Evolutionary conservation across 148 eudicot genomes (phyloP).

Genomic region (Diospyros kaki): DNA sequence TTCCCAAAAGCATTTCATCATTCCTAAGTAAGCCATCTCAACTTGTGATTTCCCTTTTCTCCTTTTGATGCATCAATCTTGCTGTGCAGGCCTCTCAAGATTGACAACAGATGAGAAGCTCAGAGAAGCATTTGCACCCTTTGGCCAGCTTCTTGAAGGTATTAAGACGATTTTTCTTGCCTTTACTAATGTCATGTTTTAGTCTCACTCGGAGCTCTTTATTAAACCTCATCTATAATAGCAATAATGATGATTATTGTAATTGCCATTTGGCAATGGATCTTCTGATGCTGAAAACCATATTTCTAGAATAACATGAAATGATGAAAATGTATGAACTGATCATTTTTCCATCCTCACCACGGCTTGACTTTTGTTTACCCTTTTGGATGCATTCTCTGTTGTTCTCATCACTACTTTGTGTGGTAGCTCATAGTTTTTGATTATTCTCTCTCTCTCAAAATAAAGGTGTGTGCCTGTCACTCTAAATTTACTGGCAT

Average conservation of each 20-base stretch:
- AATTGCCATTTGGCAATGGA: not conserved
- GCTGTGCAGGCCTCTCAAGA: constrained; percentile 71
- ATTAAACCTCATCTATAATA: not conserved
- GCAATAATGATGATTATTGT: not conserved
- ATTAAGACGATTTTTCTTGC: not conserved
- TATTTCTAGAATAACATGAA: not conserved
- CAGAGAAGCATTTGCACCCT: constrained; percentile 66
- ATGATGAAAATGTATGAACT: not conserved
- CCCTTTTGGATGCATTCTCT: not conserved
- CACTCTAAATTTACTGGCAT: not conserved
- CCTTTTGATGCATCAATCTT: not conserved
- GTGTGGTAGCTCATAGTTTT: not conserved
- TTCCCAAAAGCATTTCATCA: no score
- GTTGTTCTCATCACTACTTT: not conserved
- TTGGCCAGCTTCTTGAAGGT: constrained; percentile 82
- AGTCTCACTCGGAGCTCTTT: not conserved
- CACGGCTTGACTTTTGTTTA: not conserved
- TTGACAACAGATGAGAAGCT: constrained; percentile 85
- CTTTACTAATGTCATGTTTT: not conserved
- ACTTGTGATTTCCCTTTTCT: not conserved
- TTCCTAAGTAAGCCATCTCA: no score
- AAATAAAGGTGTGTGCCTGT: not conserved
- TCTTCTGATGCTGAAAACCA: not conserved
- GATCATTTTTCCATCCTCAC: not conserved
- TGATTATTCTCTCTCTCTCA: not conserved